These are phyloP conservation scores for Eucalyptus tenuipes DNA, from an alignment of 345 rosid species.

Conservation along the genomic window DNA sequence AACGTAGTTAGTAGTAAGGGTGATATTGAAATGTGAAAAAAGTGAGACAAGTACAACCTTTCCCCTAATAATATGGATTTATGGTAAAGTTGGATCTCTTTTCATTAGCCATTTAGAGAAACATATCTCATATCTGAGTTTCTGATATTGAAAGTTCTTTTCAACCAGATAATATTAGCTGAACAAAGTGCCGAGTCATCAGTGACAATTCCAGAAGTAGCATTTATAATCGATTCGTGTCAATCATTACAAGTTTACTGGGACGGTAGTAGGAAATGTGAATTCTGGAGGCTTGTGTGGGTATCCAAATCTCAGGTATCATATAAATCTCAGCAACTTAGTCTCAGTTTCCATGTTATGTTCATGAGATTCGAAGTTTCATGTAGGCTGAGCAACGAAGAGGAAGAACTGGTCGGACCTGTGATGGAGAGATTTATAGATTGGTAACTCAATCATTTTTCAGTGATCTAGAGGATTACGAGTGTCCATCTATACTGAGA, in stretches of 20 bases:
- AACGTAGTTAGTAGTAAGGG: background rate
- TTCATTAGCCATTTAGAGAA: background rate
- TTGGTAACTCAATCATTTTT: conserved; percentile 74
- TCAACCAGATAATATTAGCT: conserved; percentile 64
- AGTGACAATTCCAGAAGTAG: conserved; percentile 89
- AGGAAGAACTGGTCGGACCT: conserved; percentile 95
- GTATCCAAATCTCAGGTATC: conserved; percentile 87
- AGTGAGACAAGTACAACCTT: background rate
- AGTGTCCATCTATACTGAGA: conserved; percentile 61
- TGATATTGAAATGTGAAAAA: background rate
- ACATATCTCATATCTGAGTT: background rate
- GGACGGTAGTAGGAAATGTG: conserved; percentile 44
- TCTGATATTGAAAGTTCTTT: background rate
- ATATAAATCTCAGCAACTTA: background rate
- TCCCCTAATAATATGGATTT: background rate
- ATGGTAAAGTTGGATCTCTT: background rate
- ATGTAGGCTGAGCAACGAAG: conserved; percentile 79
- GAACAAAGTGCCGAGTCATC: conserved; percentile 53
- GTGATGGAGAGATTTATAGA: conserved; percentile 87
- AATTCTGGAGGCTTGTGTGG: conserved; percentile 72
- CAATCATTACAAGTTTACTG: conserved; percentile 85
- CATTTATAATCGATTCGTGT: conserved; percentile 83
- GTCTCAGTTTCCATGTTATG: background rate
- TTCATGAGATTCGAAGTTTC: background rate
- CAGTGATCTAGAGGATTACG: conserved; percentile 46